Percentiles rank a stretch among this genome's conserved stretches.
Conservation (phyloP, 208 protist genomes). For the Herpetomonas samuelpessoai region DNA sequence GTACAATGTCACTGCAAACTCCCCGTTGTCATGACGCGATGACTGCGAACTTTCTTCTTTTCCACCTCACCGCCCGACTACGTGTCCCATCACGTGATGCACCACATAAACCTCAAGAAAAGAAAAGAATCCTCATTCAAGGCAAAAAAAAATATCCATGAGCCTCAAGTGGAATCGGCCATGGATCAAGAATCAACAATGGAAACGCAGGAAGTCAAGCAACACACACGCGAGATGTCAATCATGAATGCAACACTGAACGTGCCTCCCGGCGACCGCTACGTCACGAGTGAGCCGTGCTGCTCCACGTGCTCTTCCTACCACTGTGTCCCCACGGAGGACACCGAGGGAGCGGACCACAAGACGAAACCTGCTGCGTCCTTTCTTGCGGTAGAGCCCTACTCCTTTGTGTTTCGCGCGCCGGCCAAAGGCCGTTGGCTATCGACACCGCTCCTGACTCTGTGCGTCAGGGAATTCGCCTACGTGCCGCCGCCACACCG, state of each 20-base stretch:
- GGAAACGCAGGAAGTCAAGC: background rate
- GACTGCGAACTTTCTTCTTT: no score
- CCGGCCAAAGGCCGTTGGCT: slow-evolving; percentile 92
- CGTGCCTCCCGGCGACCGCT: slow-evolving; percentile 30
- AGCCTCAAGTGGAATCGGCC: no score
- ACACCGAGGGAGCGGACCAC: no score
- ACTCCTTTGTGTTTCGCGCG: slow-evolving; percentile 80
- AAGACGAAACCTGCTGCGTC: background rate
- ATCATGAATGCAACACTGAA: background rate
- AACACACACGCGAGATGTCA: background rate
- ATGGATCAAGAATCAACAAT: background rate
- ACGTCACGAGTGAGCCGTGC: slow-evolving; percentile 26
- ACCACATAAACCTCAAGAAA: no score
- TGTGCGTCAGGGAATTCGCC: slow-evolving; percentile 90
- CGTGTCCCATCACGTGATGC: no score
- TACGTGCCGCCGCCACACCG: slow-evolving; percentile 31
- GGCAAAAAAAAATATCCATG: no score
- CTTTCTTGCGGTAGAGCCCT: slow-evolving; percentile 74
- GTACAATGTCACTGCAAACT: no score
- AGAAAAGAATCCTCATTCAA: no score
- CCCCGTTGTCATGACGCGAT: no score
- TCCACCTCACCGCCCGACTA: no score
- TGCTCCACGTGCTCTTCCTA: background rate
- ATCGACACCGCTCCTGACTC: slow-evolving; percentile 62
- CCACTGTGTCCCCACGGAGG: background rate